Percentiles rank a stretch among this genome's conserved stretches.
phyloP scores from a whole-genome alignment of 2,329 filamentous ascomycete genomes.

The Huntiella omanensis region DNA sequence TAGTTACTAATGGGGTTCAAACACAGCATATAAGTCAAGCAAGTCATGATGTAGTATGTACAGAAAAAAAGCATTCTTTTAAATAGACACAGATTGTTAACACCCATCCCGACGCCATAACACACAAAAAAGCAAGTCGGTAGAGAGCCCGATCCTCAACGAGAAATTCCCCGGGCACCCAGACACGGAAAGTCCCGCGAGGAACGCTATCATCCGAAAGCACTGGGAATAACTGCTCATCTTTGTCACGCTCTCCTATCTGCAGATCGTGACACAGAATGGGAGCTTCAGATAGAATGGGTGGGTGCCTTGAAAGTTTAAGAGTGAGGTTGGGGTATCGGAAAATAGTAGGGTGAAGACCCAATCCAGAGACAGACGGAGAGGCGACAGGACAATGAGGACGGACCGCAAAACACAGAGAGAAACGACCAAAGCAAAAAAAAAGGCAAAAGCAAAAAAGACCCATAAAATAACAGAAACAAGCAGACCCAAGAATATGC shows the following conservation, averaged over 20 bases:
- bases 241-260: background rate
- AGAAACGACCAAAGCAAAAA: constrained; percentile 1
- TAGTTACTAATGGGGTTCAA: background rate
- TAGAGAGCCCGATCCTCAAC: constrained; percentile 2
- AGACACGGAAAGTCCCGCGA: constrained; percentile 1
- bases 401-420: background rate
- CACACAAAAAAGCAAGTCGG: constrained; percentile 3
- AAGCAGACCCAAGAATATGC: constrained; percentile 9
- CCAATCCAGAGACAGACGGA: background rate
- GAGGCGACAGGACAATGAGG: background rate
- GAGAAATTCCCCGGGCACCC: background rate
- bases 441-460: constrained; percentile 7
- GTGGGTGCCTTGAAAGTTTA: too few species aligned
- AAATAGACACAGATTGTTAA: constrained; percentile 3
- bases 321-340: background rate
- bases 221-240: constrained; percentile 1
- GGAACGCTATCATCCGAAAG: background rate
- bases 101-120: background rate
- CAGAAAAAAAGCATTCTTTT: constrained; percentile 1
- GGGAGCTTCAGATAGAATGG: background rate
- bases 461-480: constrained; percentile 8
- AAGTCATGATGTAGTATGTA: background rate
- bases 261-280: background rate
- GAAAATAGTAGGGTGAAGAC: background rate
- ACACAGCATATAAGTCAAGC: background rate